Evolutionary conservation across 352 stramenopile species (phyloP), one percentile per base, ranked within the genome.

Genomic region (Phytophthora podocarpi): DNA sequence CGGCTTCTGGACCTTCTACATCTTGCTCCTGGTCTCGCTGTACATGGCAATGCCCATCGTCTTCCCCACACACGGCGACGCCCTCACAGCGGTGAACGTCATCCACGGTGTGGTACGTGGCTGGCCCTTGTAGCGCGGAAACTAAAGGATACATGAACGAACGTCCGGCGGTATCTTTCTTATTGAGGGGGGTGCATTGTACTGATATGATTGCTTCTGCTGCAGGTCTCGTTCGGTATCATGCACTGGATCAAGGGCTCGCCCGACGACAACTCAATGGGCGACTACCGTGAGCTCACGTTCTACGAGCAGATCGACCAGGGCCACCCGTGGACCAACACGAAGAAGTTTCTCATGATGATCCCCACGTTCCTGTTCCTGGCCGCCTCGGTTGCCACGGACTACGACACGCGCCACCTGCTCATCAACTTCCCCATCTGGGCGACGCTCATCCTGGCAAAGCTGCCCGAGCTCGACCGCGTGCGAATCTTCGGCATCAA

Each of bases 401-500:
- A 98, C 51, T 98, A 98, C 77, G 78, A 97, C 60, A 82, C 72
- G 24, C 67, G 70, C 39, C 83, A 96, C 60, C 78, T 94, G 55
- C 62, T 92, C 52, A 84, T 96, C 56, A 98, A 98, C 80, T 82
- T 98, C 45, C 76, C 88, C 30, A 89, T 98, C 50, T 98, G 92
- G 91, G 72, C 73, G 5, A 84, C 97, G 49, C 76, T 95, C 24
- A 94, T 98, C 40, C 61, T 98, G 39, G 90, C 90, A 43, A 98
- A 98, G 72, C 64, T 98, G 39, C 91, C 90, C 5, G 87, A 92
- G 59, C 93, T 98, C 59, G 93, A 98, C 68, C 92, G 94, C 50
- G 96, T 98, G 46, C 86, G 96, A 50, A 91, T 98, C 69, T 96
- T 98, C 54, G 96, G 96, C 35, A 98, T 98, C 72, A 98, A 98